phyloP scores from a whole-genome alignment of 352 stramenopile genomes.

The Phytophthora podocarpi region DNA sequence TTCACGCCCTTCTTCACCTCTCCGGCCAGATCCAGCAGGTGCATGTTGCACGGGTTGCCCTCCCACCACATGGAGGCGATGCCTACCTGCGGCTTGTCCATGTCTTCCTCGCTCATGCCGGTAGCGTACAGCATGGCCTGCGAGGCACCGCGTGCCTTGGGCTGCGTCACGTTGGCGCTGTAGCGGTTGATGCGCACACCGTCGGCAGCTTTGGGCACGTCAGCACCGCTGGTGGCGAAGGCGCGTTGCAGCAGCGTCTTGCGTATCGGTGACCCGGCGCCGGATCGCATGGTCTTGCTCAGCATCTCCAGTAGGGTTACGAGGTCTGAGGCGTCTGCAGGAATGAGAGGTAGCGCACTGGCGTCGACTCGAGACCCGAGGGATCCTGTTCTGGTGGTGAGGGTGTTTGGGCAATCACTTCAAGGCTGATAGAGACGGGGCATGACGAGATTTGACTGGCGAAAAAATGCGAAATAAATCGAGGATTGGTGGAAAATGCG shows the following conservation, averaged over 20 bases:
- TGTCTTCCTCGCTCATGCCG: constrained; percentile 93
- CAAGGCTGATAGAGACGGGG: too few relatives aligned
- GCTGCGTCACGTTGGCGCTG: constrained; percentile 93
- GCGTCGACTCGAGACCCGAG: too few relatives aligned
- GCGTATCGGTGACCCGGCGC: constrained; percentile 12
- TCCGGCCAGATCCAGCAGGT: constrained; percentile 94
- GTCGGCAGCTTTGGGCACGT: constrained; percentile 24
- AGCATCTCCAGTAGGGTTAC: too few relatives aligned
- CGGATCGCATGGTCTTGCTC: constrained; percentile 26
- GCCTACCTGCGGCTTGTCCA: constrained; percentile 94
- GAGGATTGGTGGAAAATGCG: too few relatives aligned
- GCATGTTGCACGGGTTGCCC: constrained; percentile 99
- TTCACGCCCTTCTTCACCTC: constrained; percentile 96
- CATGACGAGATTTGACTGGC: too few relatives aligned
- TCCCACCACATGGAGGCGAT: constrained; percentile 98
- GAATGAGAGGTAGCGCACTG: too few relatives aligned
- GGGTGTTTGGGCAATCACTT: too few relatives aligned
- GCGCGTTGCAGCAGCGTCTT: constrained; percentile 31
- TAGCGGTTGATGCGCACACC: constrained; percentile 79
- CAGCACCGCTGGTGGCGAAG: constrained; percentile 15
- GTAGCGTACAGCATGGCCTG: constrained; percentile 99
- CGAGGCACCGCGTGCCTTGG: constrained; percentile 95
- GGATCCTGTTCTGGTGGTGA: too few relatives aligned
- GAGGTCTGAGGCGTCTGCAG: too few relatives aligned
- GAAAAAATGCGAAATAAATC: too few relatives aligned